Evolutionary conservation across 208 protist species (phyloP), one percentile per base, ranked within the genome.

Genomic region (Phytomonas francai): DNA sequence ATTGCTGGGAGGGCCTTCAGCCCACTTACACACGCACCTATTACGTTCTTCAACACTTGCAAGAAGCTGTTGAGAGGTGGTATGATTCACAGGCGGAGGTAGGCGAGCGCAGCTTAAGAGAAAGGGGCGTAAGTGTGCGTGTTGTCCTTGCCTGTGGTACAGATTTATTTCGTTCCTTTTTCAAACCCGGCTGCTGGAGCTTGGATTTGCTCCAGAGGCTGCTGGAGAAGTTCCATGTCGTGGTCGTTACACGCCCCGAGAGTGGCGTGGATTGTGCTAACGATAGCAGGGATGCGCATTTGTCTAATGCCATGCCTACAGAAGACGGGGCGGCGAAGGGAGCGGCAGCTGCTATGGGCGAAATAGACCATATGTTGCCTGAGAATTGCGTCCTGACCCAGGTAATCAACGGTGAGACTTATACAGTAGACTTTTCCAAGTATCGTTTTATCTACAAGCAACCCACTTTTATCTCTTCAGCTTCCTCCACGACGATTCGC

Each of bases 1-100:
- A 93, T 73, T 65, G 64, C n/a, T 95, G 90, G 87, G 87, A 95
- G 73, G 85, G 85, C 11, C 63, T 70, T 8, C 87, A 92, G 69
- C 65, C 77, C 0, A 63, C 33, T 7, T 95, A 92, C 78, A 79
- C 78, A 14, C 77, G 83, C 19, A 93, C 85, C 2, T 70, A 79
- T 11, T 76, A 72, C 32, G 85, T 92, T 0, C 70, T 95, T n/a
- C 61, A 84, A 29, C 85, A 91, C 61, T 39, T 95, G 60, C 77
- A 91, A 65, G 60, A 76, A 30, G 58, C 57, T 2, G 74, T 88
- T 45, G 72, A 85, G 32, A 57, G 34, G 30, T 89, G 73, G 71
- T 92, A 92, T 33, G 63, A 71, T 16, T 25, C 57, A 2, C 42
- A 62, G 9, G 78, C 81, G 39, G 34, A 71, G 2, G 73, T 54